Percentiles rank a stretch among this genome's conserved stretches.
These are phyloP conservation scores for Kurtzmaniella quercitrusa DNA, from an alignment of 1,139 yeast genomes.

Conservation along the genomic window DNA sequence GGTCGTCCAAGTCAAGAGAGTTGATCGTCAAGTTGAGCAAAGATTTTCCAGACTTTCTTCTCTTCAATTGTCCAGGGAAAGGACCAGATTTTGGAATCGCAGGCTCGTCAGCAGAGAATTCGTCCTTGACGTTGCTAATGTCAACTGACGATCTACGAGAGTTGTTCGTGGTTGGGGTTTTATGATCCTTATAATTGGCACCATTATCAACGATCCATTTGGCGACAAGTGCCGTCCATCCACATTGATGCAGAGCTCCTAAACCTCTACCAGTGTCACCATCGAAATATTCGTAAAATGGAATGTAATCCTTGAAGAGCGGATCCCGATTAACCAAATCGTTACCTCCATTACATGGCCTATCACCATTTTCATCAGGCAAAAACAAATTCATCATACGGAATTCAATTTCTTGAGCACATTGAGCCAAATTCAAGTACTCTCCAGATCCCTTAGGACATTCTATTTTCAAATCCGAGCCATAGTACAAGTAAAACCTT, in stretches of 20 bases:
- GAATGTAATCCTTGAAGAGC: conserved; percentile 69
- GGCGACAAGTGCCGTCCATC: conserved; percentile 95
- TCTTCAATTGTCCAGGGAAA: conserved; percentile 50
- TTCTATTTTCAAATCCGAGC: conserved; percentile 80
- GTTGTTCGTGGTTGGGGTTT: conserved; percentile 43
- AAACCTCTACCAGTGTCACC: conserved; percentile 95
- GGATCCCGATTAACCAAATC: conserved; percentile 64
- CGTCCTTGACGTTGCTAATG: conserved; percentile 9
- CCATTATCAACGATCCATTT: conserved; percentile 94
- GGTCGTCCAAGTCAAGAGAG: conserved; percentile 62
- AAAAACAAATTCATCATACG: conserved; percentile 77
- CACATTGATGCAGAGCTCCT: conserved; percentile 95
- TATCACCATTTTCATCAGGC: conserved; percentile 64
- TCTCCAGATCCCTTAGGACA: conserved; percentile 90
- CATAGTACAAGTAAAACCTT: conserved; percentile 86
- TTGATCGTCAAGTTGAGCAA: conserved; percentile 63
- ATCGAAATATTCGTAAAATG: conserved; percentile 87
- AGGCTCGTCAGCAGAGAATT: conserved; percentile 22
- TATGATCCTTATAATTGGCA: conserved; percentile 52
- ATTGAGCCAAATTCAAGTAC: conserved; percentile 77
- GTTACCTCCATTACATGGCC: conserved; percentile 79
- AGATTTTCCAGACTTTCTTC: conserved; percentile 72
- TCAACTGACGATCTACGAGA: conserved; percentile 24
- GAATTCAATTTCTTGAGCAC: conserved; percentile 89
- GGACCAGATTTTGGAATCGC: conserved; percentile 46